phyloP scores from a whole-genome alignment of 805 yeast species.

The Wickerhamomyces chambardii region DNA sequence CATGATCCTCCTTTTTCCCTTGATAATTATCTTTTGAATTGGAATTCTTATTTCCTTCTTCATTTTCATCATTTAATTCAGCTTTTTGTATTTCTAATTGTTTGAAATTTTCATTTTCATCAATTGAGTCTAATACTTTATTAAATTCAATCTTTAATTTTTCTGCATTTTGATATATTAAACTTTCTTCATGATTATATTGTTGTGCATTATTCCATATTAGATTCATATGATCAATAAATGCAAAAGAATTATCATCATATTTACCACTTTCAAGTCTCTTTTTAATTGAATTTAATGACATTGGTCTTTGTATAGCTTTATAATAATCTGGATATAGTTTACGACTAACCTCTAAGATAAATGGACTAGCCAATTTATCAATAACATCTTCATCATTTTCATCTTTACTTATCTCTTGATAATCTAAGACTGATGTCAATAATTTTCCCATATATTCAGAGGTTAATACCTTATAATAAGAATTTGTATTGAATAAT shows the following conservation, averaged over 20 bases:
- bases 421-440: no score
- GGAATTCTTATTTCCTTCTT: no score
- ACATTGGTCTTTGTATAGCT: constrained; percentile 64
- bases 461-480: no score
- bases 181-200: constrained; percentile 68
- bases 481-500: no score
- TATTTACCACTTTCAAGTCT: constrained; percentile 44
- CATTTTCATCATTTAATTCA: no score
- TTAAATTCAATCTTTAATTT: constrained; percentile 46
- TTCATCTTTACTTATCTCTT: no score
- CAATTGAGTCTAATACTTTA: constrained; percentile 24
- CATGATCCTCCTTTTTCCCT: constrained; percentile 1
- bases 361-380: constrained; percentile 57
- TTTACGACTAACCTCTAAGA: constrained; percentile 61
- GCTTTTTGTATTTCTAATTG: no score
- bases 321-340: constrained; percentile 77
- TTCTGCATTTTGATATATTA: constrained; percentile 63
- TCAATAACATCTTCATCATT: constrained; percentile 25
- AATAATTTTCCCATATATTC: no score
- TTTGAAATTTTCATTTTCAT: no score
- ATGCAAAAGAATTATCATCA: constrained; percentile 41
- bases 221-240: constrained; percentile 46
- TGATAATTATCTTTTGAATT: not conserved
- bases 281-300: constrained; percentile 49
- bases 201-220: constrained; percentile 74